Evolutionary conservation across 352 stramenopile genomes (phyloP).

Genomic region (Phytophthora capsici): DNA sequence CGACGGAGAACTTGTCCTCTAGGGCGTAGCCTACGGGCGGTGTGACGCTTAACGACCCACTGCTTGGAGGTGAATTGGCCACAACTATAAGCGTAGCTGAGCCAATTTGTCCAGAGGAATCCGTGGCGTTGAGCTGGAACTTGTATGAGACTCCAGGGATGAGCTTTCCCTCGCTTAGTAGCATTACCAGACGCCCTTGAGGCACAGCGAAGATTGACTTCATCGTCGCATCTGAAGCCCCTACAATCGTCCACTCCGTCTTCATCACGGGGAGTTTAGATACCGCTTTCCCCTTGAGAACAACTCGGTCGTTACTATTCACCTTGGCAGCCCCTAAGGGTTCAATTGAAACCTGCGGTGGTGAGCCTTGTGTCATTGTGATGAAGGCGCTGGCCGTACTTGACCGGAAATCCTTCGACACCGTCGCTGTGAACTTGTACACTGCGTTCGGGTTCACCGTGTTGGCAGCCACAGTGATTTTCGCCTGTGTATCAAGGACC

Average conservation of each 20-base stretch:
- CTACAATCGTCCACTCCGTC: conserved; percentile 57
- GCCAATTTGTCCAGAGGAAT: conserved; percentile 45
- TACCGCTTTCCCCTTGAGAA: conserved; percentile 53
- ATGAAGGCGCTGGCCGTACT: conserved; percentile 49
- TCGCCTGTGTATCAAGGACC: conserved; percentile 31
- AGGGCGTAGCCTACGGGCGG: conserved; percentile 55
- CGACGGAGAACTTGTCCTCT: conserved; percentile 58
- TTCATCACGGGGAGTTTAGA: conserved; percentile 54
- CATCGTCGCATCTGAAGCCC: conserved; percentile 31
- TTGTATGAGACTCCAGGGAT: conserved; percentile 52
- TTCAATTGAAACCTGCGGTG: conserved; percentile 62
- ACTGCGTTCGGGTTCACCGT: conserved; percentile 54
- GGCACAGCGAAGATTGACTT: conserved; percentile 48
- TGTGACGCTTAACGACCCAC: conserved; percentile 47
- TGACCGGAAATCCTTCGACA: conserved; percentile 49
- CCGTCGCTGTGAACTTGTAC: conserved; percentile 58
- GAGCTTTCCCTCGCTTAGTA: conserved; percentile 53
- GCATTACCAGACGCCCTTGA: conserved; percentile 50
- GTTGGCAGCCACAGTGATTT: conserved; percentile 47
- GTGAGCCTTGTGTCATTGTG: conserved; percentile 53
- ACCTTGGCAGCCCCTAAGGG: conserved; percentile 50
- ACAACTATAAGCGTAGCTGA: conserved; percentile 52
- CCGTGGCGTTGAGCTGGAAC: conserved; percentile 56
- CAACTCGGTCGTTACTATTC: conserved; percentile 61
- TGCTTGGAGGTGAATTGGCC: conserved; percentile 62